Conservation (phyloP, 2,329 filamentous ascomycete genomes). For the Capronia americana region DNA sequence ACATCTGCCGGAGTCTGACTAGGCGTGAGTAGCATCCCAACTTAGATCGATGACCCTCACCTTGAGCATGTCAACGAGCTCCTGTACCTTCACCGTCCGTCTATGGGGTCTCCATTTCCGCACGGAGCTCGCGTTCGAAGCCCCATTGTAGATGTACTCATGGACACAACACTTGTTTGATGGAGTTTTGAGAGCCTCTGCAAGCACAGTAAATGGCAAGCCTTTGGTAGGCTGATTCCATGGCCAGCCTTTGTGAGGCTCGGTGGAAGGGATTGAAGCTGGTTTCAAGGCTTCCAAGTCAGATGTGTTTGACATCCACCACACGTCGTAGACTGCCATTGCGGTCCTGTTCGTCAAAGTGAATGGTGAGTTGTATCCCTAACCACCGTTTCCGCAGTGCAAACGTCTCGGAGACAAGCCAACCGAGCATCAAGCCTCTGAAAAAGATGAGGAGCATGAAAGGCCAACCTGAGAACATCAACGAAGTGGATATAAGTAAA, state of each 20-base stretch:
- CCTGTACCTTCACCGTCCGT: background rate
- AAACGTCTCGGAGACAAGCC: background rate
- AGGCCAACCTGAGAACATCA: background rate
- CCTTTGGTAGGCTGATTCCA: constrained; percentile 1
- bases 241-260: constrained; percentile 1
- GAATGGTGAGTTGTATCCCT: background rate
- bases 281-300: constrained; percentile 1
- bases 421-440: background rate
- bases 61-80: background rate
- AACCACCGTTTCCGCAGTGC: background rate
- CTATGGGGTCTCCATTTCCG: background rate
- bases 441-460: background rate
- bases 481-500: background rate
- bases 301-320: constrained; percentile 3
- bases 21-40: background rate
- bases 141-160: constrained; percentile 1
- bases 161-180: background rate
- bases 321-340: background rate
- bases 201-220: background rate
- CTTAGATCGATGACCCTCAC: background rate
- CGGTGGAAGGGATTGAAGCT: background rate
- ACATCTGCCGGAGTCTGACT: background rate
- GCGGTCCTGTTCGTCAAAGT: background rate
- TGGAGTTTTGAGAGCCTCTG: background rate
- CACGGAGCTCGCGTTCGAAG: background rate